Percentiles rank a stretch among this genome's conserved stretches.
These are phyloP conservation scores for Clathrus columnatus DNA, from an alignment of 768 basidiomycete genomes.

Conservation along the genomic window DNA sequence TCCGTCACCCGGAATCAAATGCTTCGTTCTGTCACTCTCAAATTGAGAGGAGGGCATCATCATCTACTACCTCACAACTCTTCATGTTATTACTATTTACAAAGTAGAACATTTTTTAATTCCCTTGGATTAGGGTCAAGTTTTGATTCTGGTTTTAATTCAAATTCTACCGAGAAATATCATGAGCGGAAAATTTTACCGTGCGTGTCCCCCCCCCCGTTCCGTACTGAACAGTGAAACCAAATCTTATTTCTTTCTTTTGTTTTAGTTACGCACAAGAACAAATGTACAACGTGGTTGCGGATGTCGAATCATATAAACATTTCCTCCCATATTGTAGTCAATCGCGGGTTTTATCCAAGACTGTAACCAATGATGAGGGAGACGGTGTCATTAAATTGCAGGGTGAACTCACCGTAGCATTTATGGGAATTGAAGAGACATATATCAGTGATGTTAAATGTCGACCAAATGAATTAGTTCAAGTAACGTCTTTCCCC, in stretches of 20 bases:
- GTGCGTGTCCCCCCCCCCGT: conserved; percentile 37
- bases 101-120: neutral
- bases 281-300: conserved; percentile 79
- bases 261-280: conserved; percentile 58
- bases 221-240: conserved; percentile 4
- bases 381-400: conserved; percentile 37
- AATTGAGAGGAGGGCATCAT: no score
- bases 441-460: conserved; percentile 81
- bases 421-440: conserved; percentile 82
- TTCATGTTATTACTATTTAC: neutral
- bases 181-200: conserved; percentile 82
- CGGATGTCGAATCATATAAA: conserved; percentile 80
- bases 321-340: conserved; percentile 87
- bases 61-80: no score
- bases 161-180: conserved; percentile 43
- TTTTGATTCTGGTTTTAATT: neutral
- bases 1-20: no score
- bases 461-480: conserved; percentile 67
- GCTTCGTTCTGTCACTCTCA: no score
- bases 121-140: neutral
- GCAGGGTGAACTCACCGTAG: conserved; percentile 81
- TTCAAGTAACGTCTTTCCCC: conserved; percentile 46
- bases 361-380: conserved; percentile 15
- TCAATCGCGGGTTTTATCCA: conserved; percentile 51
- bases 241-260: conserved; percentile 11